These are phyloP conservation scores for Amniculicola lignicola DNA, from an alignment of 495 filamentous ascomycete genomes.

Conservation along the genomic window DNA sequence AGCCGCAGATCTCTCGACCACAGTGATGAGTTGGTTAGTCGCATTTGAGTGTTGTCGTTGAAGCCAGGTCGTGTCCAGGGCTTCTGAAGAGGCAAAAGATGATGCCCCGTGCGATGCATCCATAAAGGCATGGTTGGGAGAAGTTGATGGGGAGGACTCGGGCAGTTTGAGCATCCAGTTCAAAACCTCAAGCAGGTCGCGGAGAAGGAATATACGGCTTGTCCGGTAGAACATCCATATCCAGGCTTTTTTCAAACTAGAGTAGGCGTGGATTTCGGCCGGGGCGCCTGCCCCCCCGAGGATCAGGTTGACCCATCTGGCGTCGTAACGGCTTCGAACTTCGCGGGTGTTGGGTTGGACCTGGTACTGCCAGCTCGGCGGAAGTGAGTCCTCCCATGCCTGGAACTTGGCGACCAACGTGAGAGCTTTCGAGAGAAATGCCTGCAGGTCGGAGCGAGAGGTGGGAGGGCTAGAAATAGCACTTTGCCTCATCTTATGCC, in stretches of 20 bases:
- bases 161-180: conserved; percentile 21
- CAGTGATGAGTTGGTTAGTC: conserved; percentile 5
- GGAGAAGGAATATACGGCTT: conserved; percentile 19
- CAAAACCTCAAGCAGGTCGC: conserved; percentile 18
- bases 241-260: conserved; percentile 9
- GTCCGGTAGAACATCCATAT: conserved; percentile 31
- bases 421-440: conserved; percentile 1
- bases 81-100: not conserved
- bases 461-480: not conserved
- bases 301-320: conserved; percentile 20
- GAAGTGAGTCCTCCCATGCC: conserved; percentile 18
- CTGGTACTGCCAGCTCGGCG: conserved; percentile 7
- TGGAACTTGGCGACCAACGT: conserved; percentile 20
- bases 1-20: conserved; percentile 19
- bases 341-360: conserved; percentile 10
- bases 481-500: conserved; percentile 10
- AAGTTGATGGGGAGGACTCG: not conserved
- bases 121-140: not conserved
- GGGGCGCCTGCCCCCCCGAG: conserved; percentile 16
- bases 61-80: conserved; percentile 11
- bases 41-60: conserved; percentile 12
- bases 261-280: conserved; percentile 12
- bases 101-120: not conserved
- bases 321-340: not conserved
- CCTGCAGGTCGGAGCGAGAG: not conserved